A percentile compares a stretch with the other conserved stretches of the same genome.
These are phyloP conservation scores for Macrocybe sp. DNA, from an alignment of 1,284 basidiomycete genomes.

Conservation along the genomic window DNA sequence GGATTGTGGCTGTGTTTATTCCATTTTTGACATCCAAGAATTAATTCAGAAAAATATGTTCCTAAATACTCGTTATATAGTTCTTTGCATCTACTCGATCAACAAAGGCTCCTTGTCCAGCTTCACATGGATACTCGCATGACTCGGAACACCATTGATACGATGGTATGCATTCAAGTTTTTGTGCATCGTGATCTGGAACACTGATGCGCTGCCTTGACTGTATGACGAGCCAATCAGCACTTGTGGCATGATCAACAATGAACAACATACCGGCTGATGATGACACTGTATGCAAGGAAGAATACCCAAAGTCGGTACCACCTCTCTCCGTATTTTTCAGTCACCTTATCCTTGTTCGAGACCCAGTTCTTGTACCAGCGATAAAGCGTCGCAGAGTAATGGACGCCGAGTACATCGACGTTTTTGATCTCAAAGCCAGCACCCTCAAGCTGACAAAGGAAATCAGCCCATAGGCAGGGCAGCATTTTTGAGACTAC, in stretches of 20 bases:
- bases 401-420: constrained; percentile 96
- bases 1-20: too few species aligned
- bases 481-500: background rate
- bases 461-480: background rate
- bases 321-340: constrained; percentile 90
- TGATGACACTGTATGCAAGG: constrained; percentile 77
- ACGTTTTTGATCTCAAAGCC: constrained; percentile 97
- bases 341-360: constrained; percentile 86
- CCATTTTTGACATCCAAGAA: too few species aligned
- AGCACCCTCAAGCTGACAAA: constrained; percentile 68
- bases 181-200: constrained; percentile 97
- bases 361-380: constrained; percentile 97
- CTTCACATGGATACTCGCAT: constrained; percentile 67
- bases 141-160: constrained; percentile 73
- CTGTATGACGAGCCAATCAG: constrained; percentile 30
- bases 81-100: too few species aligned
- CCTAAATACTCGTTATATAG: too few species aligned
- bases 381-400: constrained; percentile 88
- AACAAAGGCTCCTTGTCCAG: constrained; percentile 44
- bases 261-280: constrained; percentile 44
- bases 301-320: constrained; percentile 91
- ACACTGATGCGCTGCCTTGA: constrained; percentile 85
- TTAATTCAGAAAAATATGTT: too few species aligned
- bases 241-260: background rate
- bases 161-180: constrained; percentile 95